These are phyloP conservation scores for Triglochin maritima DNA, from an alignment of 106 monocot genomes.

Conservation along the genomic window DNA sequence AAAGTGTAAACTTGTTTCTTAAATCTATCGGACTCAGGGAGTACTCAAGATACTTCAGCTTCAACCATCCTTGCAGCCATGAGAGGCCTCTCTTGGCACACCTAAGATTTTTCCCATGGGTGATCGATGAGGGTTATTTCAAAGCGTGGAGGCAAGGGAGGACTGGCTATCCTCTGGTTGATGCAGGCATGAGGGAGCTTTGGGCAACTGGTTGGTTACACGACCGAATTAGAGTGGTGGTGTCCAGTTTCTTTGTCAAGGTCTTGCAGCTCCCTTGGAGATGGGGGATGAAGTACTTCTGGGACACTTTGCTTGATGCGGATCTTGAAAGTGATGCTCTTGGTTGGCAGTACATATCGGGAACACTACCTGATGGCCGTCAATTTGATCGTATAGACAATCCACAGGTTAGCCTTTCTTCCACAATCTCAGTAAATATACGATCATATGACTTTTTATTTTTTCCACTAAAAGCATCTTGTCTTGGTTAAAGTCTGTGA, in stretches of 20 bases:
- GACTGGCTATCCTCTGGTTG: constrained; percentile 90
- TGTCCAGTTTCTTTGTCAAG: constrained; percentile 96
- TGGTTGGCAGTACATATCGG: constrained; percentile 98
- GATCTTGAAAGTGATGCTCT: constrained; percentile 96
- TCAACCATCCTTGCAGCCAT: constrained; percentile 89
- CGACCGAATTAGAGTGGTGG: constrained; percentile 85
- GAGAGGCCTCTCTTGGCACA: constrained; percentile 76
- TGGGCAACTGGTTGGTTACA: constrained; percentile 99
- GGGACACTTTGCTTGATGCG: constrained; percentile 90
- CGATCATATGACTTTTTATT: not conserved
- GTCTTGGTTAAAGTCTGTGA: no score
- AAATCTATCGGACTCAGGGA: constrained; percentile 76
- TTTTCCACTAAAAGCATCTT: no score
- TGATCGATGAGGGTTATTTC: constrained; percentile 63
- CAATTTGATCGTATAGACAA: constrained; percentile 90
- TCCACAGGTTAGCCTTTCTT: constrained; percentile 50
- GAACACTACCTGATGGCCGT: constrained; percentile 84
- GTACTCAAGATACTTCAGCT: constrained; percentile 85
- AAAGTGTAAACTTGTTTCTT: constrained; percentile 80
- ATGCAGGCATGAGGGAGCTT: constrained; percentile 95
- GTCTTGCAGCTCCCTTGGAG: constrained; percentile 94
- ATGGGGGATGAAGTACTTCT: constrained; percentile 99
- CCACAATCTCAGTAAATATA: not conserved
- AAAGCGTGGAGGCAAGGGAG: constrained; percentile 92
- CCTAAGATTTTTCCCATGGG: constrained; percentile 83